Base-by-base conservation (phyloP, 805 yeast species). In the Saccharomycopsis babjevae region DNA sequence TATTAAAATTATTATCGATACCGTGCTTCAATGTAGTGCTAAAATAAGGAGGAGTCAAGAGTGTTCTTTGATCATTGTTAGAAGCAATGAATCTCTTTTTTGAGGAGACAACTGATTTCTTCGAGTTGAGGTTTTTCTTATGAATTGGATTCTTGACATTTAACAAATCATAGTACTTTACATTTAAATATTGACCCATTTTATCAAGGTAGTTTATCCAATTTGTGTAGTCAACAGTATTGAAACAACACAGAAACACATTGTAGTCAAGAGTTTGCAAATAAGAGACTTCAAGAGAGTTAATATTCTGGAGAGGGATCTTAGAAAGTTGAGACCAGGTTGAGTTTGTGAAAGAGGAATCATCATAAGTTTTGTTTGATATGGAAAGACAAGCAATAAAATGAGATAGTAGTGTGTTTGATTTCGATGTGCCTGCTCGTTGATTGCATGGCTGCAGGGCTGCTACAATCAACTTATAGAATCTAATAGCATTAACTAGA, bases 281-380 rank as follows among this genome's bases (percentile, higher is more conserved):
- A 34, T 42, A 10, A 32, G 20, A 34, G 54, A 61, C 36, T 36
- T 63, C 65, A 50, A 63, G 46, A n/a, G 38, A 15, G 57, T 61
- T 61, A 32, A 63, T 38, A 25, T 61, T 63, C 32, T 63, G 61
- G 22, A 63, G 54, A 8, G 64, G 62, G 56, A 55, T 58, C 28
- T 63, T 63, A 72, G 74, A 61, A 70, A 76, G 50, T 67, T 68
- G 34, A 20, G 68, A 70, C 84, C 84, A 78, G 28, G 83, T 80
- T 64, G 79, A 79, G 65, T 78, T 70, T 1, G 83, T 78, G 63
- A 78, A 80, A 50, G 78, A 75, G 58, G 77, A 81, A 65, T 80
- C 84, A 66, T 80, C 81, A 61, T 70, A 73, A 25, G 77, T 70
- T 67, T 80, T 80, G 68, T 80, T 79, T 70, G 71, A 68, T 75